phyloP scores from a whole-genome alignment of 129 eudicot species.

The Kitagawia praeruptora region DNA sequence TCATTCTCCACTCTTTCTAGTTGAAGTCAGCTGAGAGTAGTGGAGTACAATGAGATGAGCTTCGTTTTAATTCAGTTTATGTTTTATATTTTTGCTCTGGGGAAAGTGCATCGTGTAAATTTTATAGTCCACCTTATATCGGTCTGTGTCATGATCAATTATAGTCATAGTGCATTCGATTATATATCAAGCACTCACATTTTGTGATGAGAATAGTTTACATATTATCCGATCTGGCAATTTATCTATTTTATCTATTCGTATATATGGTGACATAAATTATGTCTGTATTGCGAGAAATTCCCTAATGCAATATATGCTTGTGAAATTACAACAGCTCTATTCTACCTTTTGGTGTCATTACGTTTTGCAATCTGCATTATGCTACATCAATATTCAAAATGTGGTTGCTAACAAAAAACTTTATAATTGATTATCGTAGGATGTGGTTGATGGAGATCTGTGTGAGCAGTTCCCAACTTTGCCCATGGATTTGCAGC shows the following conservation, averaged over 20 bases:
- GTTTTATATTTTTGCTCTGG: neutral
- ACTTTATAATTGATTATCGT: constrained; percentile 19
- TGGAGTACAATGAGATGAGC: neutral
- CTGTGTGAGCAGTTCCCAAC: constrained; percentile 93
- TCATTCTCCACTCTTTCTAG: neutral
- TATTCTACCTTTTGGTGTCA: neutral
- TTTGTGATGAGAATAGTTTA: neutral
- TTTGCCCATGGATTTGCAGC: constrained; percentile 72
- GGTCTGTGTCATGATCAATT: neutral
- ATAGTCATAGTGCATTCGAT: neutral
- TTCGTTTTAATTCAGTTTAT: neutral
- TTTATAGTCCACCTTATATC: neutral
- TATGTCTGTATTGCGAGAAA: neutral
- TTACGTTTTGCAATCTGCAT: neutral
- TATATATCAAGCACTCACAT: neutral
- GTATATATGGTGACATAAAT: neutral
- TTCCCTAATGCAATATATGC: neutral
- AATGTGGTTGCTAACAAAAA: constrained; percentile 8
- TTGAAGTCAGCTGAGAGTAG: neutral
- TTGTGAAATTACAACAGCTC: neutral
- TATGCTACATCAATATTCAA: neutral
- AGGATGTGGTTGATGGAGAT: constrained; percentile 99
- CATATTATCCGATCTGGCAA: neutral
- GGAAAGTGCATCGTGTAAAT: neutral
- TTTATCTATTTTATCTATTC: neutral